Evolutionary conservation across 306 rosid genomes (phyloP).

Genomic region (Quillaja saponaria): DNA sequence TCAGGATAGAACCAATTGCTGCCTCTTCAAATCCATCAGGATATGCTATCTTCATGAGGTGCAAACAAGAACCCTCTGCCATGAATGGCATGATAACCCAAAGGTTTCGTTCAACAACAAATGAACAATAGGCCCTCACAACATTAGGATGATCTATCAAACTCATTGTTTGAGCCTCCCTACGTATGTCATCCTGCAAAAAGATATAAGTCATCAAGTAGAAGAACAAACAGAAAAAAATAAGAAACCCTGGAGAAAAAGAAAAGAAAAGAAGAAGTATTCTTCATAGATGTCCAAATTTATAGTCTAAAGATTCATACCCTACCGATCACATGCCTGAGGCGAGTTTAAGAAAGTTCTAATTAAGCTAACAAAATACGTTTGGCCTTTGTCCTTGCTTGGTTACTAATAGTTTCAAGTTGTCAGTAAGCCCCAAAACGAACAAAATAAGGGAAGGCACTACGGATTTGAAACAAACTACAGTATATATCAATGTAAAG

Average conservation of each 20-base stretch:
- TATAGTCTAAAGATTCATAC: too few relatives aligned
- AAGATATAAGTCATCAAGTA: not conserved
- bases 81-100: constrained; percentile 98
- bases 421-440: too few relatives aligned
- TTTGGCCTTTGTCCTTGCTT: too few relatives aligned
- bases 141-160: constrained; percentile 91
- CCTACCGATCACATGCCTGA: not conserved
- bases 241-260: not conserved
- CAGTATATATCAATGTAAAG: constrained; percentile 2
- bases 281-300: too few relatives aligned
- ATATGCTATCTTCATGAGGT: constrained; percentile 88
- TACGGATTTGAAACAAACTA: too few relatives aligned
- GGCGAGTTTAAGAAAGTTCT: not conserved
- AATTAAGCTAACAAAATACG: too few relatives aligned
- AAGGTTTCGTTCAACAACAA: constrained; percentile 76
- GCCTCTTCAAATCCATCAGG: constrained; percentile 88
- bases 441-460: too few relatives aligned
- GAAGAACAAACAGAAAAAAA: not conserved
- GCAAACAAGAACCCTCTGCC: constrained; percentile 97
- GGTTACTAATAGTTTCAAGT: too few relatives aligned
- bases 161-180: constrained; percentile 95
- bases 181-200: constrained; percentile 69
- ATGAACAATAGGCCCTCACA: constrained; percentile 77
- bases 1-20: constrained; percentile 75
- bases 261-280: not conserved